Base-by-base conservation (phyloP, 208 protist species). In the Trypanosoma avium region DNA sequence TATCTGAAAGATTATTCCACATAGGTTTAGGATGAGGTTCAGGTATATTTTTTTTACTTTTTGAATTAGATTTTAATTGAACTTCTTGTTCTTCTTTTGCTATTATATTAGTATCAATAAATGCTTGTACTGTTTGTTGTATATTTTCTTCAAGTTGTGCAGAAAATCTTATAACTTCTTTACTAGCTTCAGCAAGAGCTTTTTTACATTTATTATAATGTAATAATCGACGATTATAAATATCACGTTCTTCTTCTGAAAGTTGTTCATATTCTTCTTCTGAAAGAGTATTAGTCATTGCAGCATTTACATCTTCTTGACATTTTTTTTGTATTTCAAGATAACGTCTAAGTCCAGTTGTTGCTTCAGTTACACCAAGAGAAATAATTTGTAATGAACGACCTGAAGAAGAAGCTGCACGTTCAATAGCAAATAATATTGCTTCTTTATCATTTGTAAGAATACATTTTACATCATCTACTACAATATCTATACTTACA, bases 231-330 rank as follows among this genome's bases (percentile, higher is more conserved):
- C 48, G 43, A 63, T 95, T 93, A 77, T 94, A 93, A 9, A 66
- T 62, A 13, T 88, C 77, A 0, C 82, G 86, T 17, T 81, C 81
- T 27, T 58, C 70, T 17, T 56, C 63, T 27, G 22, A 47, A 7
- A 94, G 55, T 26, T 60, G 54, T 58, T 92, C 93, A 71, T 90
- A 97, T 13, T 71, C 82, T 8, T 70, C 82, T 62, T 97, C 93
- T 6, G 65, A 64, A 21, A 97, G 45, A 9, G 81, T 71, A 13
- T 76, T 52, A 12, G 87, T 66, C 4, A 73, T 67, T 2, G 85
- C 81, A 1, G 47, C 75, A 4, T 80, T 42, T 8, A 83, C 62
- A 10, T 36, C 54, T 40, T 61, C 33, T 38, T 74, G 54, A 65
- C 79, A 88, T 4, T 76, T 58, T 33, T 61, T 24, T 47, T 81